phyloP scores from a whole-genome alignment of 1,284 basidiomycete genomes.

The Macrocybe sp. region DNA sequence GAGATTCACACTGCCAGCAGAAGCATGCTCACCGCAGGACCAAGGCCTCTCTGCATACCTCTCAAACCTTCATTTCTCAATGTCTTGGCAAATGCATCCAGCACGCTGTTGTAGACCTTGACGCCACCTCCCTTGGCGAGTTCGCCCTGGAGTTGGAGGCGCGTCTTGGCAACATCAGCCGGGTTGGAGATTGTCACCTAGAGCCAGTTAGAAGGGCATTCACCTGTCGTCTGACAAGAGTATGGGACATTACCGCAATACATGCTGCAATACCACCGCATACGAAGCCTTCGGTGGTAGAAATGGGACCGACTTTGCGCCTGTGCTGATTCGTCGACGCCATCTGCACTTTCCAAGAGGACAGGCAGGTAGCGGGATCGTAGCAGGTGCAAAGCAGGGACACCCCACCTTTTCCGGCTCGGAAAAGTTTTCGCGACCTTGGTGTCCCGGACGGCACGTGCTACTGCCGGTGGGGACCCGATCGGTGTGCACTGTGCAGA shows the following conservation, averaged over 20 bases:
- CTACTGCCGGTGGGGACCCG: not conserved
- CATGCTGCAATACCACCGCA: constrained; percentile 87
- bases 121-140: constrained; percentile 69
- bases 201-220: constrained; percentile 6
- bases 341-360: constrained; percentile 7
- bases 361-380: not conserved
- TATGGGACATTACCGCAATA: constrained; percentile 57
- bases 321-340: constrained; percentile 11
- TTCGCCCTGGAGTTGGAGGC: constrained; percentile 92
- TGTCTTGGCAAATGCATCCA: constrained; percentile 88
- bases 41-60: constrained; percentile 88
- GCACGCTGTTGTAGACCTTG: constrained; percentile 84
- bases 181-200: constrained; percentile 83
- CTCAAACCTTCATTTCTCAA: constrained; percentile 88
- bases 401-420: not conserved
- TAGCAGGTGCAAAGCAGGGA: not conserved
- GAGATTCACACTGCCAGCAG: not conserved
- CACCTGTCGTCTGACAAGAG: not conserved
- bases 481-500: not conserved
- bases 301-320: constrained; percentile 30
- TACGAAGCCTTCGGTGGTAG: constrained; percentile 74
- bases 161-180: constrained; percentile 91
- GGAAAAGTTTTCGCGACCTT: not conserved
- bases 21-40: constrained; percentile 71
- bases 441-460: not conserved